Conservation (phyloP, 2,329 filamentous ascomycete genomes). For the Calonectria pauciramosa region DNA sequence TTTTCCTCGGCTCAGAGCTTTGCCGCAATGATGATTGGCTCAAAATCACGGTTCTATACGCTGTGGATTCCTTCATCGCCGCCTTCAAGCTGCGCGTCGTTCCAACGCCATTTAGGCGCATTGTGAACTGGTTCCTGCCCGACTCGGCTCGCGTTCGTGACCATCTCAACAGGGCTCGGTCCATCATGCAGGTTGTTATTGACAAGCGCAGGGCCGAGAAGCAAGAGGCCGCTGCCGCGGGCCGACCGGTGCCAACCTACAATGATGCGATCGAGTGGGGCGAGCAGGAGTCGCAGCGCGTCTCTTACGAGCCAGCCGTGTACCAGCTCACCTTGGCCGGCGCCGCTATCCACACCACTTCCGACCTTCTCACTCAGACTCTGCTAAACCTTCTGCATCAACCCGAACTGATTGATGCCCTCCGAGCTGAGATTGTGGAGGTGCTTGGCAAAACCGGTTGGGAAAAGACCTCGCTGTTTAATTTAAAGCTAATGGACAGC, state of each 20-base stretch:
- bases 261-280: background rate
- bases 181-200: background rate
- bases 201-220: background rate
- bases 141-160: background rate
- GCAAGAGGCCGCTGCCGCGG: background rate
- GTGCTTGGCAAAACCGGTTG: background rate
- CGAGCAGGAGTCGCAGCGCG: background rate
- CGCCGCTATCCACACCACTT: background rate
- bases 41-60: background rate
- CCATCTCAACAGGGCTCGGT: background rate
- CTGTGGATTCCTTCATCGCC: background rate
- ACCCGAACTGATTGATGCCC: background rate
- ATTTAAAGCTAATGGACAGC: background rate
- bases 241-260: background rate
- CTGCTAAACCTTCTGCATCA: background rate
- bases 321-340: background rate
- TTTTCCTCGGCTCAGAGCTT: background rate
- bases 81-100: background rate
- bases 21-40: background rate
- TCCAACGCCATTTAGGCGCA: background rate
- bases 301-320: background rate
- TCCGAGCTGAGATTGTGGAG: background rate
- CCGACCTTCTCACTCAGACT: background rate
- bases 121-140: background rate
- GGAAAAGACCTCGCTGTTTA: background rate